Evolutionary conservation across 1,284 basidiomycete genomes (phyloP), one percentile per base, ranked within the genome.

Genomic region (Malassezia pachydermatis): DNA sequence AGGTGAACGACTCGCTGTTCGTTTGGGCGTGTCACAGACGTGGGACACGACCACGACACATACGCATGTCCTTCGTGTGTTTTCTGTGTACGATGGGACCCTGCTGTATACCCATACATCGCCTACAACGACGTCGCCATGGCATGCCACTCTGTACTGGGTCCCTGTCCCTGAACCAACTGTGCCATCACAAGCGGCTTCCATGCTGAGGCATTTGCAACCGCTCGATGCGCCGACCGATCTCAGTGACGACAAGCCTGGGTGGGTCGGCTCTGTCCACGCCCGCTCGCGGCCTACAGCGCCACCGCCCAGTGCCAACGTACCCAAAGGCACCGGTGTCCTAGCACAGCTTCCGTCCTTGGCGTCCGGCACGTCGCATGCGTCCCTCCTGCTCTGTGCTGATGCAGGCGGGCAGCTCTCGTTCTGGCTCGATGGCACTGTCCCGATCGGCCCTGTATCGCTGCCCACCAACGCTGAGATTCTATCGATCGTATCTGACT

Each of bases 341-440:
- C 39, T 51, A 2, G 38, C 49, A 14, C 32, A 29, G 2, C 4
- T 51, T 4, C 49, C 49, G 10, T 23, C 42, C 6, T 30, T 51
- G 3, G 14, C 43, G 19, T 16, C n/a, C 16, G 27, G 16, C 13
- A 28, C 9, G 9, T 20, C 20, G n/a, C 9, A 11, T 10, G 19
- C 22, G 8, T 46, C 49, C 25, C 27, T 47, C 17, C 50, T 52
- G 17, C 17, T 38, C n/a, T 27, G 40, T 8, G 16, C 20, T 17
- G 50, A 52, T 23, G 33, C 19, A 7, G 11, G 16, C 3, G 33
- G 29, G 10, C 8, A 5, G 5, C 14, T 46, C 11, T 16, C 13
- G 17, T 20, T 37, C 8, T 47, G 45, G 22, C 38, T 52, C 23
- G 45, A 52, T 30, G 50, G 50, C 25, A 38, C 50, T 3, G 48